Percentiles rank a stretch among this genome's conserved stretches.
phyloP scores from a whole-genome alignment of 2,329 filamentous ascomycete species.

The Neopestalotiopsis sp. region DNA sequence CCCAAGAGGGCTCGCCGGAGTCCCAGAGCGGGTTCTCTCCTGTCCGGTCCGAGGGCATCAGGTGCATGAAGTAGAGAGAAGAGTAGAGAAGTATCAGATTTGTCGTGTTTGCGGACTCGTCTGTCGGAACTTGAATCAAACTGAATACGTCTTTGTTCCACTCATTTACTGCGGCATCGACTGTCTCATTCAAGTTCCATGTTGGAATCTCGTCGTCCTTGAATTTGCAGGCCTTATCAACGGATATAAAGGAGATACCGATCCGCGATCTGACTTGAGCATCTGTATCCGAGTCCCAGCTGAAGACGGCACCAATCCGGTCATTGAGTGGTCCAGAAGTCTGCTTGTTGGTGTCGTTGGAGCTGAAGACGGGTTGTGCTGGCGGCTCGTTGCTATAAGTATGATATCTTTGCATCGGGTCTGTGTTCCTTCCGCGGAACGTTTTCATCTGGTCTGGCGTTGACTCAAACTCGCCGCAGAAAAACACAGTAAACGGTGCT shows the following conservation, averaged over 20 bases:
- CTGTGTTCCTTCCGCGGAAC: constrained; percentile 33
- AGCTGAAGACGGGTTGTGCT: constrained; percentile 4
- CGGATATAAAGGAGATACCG: constrained; percentile 13
- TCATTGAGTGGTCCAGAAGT: constrained; percentile 30
- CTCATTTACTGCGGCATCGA: constrained; percentile 12
- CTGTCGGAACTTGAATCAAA: constrained; percentile 21
- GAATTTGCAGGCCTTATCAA: constrained; percentile 8
- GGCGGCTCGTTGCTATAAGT: constrained; percentile 13
- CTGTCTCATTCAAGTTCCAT: constrained; percentile 13
- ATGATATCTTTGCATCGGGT: constrained; percentile 14
- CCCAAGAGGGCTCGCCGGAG: constrained; percentile 44
- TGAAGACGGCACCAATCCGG: constrained; percentile 14
- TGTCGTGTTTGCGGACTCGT: constrained; percentile 23
- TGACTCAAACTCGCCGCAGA: constrained; percentile 50
- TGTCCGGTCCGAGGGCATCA: constrained; percentile 58
- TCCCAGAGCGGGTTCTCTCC: constrained; percentile 58
- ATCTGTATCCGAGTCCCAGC: constrained; percentile 18
- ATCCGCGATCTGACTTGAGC: constrained; percentile 6
- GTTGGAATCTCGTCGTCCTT: constrained; percentile 20
- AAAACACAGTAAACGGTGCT: constrained; percentile 46
- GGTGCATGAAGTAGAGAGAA: constrained; percentile 58
- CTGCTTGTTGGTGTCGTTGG: constrained; percentile 23
- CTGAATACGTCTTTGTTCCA: constrained; percentile 15
- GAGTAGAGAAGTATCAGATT: constrained; percentile 47
- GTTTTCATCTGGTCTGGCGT: constrained; percentile 32